Conservation (phyloP, 345 rosid genomes). For the Xanthoceras sorbifolium region DNA sequence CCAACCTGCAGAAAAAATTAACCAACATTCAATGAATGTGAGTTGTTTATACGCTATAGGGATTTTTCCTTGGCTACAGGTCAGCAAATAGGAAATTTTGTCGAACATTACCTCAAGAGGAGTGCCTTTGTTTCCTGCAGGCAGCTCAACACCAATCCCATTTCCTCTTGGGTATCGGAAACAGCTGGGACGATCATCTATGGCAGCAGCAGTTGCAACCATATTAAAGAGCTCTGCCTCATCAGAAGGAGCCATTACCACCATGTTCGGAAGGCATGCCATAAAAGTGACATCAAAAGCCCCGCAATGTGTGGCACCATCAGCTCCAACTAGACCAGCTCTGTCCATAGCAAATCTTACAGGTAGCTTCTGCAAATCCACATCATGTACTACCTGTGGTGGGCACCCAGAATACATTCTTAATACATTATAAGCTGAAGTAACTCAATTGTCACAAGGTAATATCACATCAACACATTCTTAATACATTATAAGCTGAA, state of each 20-base stretch:
- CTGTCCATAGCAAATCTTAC: conserved; percentile 98
- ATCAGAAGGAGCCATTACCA: conserved; percentile 98
- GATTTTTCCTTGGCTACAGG: neutral
- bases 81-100: neutral
- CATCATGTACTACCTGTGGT: conserved; percentile 89
- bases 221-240: conserved; percentile 98
- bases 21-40: neutral
- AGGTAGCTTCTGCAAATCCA: conserved; percentile 91
- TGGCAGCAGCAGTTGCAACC: conserved; percentile 95
- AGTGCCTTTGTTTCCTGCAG: conserved; percentile 79
- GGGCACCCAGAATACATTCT: conserved; percentile 6
- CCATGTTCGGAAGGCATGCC: conserved; percentile 99
- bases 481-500: neutral
- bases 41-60: neutral
- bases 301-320: conserved; percentile 98
- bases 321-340: conserved; percentile 98
- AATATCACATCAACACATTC: neutral
- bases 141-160: conserved; percentile 75
- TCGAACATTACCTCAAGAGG: conserved; percentile 66
- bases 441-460: neutral
- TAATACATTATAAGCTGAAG: neutral
- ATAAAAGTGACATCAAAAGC: conserved; percentile 91
- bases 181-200: conserved; percentile 93
- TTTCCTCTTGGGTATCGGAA: conserved; percentile 97
- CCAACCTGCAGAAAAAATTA: conserved; percentile 61